Conservation (phyloP, 2,329 filamentous ascomycete genomes). For the Colletotrichum cereale region DNA sequence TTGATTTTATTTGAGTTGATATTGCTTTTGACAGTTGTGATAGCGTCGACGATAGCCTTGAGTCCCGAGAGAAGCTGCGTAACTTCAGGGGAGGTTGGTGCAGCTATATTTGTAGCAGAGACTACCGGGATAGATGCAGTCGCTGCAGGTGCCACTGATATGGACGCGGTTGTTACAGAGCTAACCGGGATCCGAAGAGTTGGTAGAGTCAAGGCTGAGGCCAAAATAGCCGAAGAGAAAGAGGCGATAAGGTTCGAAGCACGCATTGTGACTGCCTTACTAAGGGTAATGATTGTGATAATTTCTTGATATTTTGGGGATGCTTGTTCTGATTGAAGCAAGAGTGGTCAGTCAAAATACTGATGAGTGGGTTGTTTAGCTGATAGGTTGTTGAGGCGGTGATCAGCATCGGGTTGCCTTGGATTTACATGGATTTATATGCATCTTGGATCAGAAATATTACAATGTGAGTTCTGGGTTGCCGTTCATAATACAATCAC, state of each 20-base stretch:
- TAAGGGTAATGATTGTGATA: neutral
- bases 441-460: neutral
- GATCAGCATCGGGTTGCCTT: rapidly evolving
- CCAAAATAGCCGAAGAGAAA: neutral
- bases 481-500: neutral
- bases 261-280: neutral
- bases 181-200: neutral
- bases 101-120: neutral
- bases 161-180: neutral
- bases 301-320: too few species aligned
- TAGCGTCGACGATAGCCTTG: neutral
- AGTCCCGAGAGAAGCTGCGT: neutral
- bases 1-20: neutral
- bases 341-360: rapidly evolving
- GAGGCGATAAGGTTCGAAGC: neutral
- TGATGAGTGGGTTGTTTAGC: neutral
- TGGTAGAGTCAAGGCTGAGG: neutral
- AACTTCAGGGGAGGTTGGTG: neutral
- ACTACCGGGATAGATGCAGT: neutral
- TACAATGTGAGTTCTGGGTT: neutral
- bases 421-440: neutral
- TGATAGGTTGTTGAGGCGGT: neutral
- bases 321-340: neutral
- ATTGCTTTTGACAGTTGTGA: neutral
- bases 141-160: neutral